Percentiles rank a stretch among this genome's conserved stretches.
phyloP scores from a whole-genome alignment of 2,329 filamentous ascomycete genomes.

The Taxawa tesnikishii region DNA sequence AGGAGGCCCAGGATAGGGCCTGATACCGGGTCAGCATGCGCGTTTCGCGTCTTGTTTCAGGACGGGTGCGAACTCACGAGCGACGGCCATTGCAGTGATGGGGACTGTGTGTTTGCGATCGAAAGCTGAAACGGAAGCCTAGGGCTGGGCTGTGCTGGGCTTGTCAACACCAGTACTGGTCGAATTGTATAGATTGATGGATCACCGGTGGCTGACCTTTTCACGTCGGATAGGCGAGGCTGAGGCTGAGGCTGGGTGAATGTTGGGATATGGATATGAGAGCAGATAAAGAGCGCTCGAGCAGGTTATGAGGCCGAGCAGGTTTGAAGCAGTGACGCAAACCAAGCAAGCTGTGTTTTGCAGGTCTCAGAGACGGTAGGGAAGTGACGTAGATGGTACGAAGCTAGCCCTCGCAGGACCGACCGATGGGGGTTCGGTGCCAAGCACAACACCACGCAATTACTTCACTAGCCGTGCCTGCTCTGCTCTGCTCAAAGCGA shows the following conservation, averaged over 20 bases:
- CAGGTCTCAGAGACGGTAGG: background rate
- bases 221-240: too few species aligned
- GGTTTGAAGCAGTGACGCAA: background rate
- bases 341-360: too few species aligned
- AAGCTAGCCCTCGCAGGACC: too few species aligned
- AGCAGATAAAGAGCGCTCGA: background rate
- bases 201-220: too few species aligned
- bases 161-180: too few species aligned
- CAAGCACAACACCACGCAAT: too few species aligned
- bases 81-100: constrained; percentile 8
- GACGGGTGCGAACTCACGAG: constrained; percentile 5
- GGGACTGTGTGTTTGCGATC: background rate
- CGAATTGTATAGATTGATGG: too few species aligned
- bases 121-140: background rate
- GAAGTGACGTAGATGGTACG: background rate
- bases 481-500: too few species aligned
- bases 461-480: too few species aligned
- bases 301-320: background rate
- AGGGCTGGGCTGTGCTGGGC: constrained; percentile 1
- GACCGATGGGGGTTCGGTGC: too few species aligned
- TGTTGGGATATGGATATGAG: background rate
- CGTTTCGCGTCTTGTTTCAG: background rate
- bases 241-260: background rate
- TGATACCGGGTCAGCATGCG: constrained; percentile 16
- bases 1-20: constrained; percentile 43